Percentiles rank a stretch among this genome's conserved stretches.
These are phyloP conservation scores for Lasiosphaeriaceae sp. DNA, from an alignment of 495 filamentous ascomycete species.

Conservation along the genomic window DNA sequence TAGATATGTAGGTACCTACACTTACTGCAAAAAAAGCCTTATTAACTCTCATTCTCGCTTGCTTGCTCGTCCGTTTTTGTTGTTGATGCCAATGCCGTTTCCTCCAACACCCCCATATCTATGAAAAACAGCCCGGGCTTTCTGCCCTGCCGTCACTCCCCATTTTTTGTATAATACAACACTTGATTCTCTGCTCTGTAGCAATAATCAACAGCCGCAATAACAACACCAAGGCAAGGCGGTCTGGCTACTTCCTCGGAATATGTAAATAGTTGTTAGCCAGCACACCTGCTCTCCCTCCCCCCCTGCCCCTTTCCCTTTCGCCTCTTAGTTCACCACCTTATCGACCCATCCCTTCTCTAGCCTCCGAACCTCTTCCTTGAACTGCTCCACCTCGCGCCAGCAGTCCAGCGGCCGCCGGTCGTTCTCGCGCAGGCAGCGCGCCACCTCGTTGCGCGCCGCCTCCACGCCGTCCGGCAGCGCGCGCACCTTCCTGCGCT, in stretches of 20 bases:
- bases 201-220: slow-evolving; percentile 5
- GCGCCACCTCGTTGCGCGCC: slow-evolving; percentile 73
- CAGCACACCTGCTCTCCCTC: no score
- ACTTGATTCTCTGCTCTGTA: not conserved
- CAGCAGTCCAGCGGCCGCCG: slow-evolving; percentile 91
- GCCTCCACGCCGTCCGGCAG: slow-evolving; percentile 59
- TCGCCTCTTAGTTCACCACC: slow-evolving; percentile 50
- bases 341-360: slow-evolving; percentile 85
- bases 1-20: no score
- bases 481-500: slow-evolving; percentile 65
- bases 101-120: no score
- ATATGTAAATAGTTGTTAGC: no score
- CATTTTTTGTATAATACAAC: not conserved
- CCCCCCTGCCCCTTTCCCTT: not conserved
- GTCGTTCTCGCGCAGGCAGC: slow-evolving; percentile 82
- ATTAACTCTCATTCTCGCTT: no score
- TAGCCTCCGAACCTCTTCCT: slow-evolving; percentile 75
- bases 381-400: slow-evolving; percentile 88
- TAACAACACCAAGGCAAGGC: no score
- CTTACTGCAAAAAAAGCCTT: no score
- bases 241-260: no score
- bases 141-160: not conserved
- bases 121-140: not conserved
- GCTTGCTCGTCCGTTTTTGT: no score
- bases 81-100: no score